Base-by-base conservation (phyloP, 306 rosid species). In the Quercus variabilis region DNA sequence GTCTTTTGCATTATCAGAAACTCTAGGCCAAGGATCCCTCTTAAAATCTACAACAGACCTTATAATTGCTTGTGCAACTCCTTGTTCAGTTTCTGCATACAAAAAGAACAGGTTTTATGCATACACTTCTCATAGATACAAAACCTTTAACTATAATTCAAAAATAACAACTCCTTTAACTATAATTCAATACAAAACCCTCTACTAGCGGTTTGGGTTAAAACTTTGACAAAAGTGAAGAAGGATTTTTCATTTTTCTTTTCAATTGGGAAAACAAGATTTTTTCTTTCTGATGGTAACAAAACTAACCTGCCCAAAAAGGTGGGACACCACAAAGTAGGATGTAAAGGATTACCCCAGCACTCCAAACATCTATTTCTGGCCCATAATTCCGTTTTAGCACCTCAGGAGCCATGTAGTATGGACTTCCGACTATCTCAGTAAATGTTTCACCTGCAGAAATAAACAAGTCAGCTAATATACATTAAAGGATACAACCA, bases 381-480 rank as follows among this genome's bases (percentile, higher is more conserved):
- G 91, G 97, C 54, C 99, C 97, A 76, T 95, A 95, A 74, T 83
- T 79, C 30, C 99, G 86, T 79, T 84, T 93, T 71, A 95, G 89
- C 26, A 95, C 98, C 86, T 95, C 99, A 6, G 99, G 99, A 80
- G 99, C 99, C 99, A 95, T 93, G 89, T 95, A 95, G 75, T 95
- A 95, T 17, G 99, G 99, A 79, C 99, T 96, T 87, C 99, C 99
- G 81, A 96, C 99, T 55, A 96, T 96, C 83, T 96, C 99, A 69
- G 52, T 85, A 77, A 93, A 96, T 83, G 11, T 89, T 79, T 91
- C 92, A 59, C 96, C 99, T 96, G 88, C 79, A 64, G 20, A 55
- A 81, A 81, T 25, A 56, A 9, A 21, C 68, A 67, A 60, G 55
- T 83, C 56, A 84, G 84, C 57, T n/a, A 71, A 68, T 43, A 73